Percentiles rank a stretch among this genome's conserved stretches.
These are phyloP conservation scores for Candida insectalens DNA, from an alignment of 805 yeast species.

Conservation along the genomic window DNA sequence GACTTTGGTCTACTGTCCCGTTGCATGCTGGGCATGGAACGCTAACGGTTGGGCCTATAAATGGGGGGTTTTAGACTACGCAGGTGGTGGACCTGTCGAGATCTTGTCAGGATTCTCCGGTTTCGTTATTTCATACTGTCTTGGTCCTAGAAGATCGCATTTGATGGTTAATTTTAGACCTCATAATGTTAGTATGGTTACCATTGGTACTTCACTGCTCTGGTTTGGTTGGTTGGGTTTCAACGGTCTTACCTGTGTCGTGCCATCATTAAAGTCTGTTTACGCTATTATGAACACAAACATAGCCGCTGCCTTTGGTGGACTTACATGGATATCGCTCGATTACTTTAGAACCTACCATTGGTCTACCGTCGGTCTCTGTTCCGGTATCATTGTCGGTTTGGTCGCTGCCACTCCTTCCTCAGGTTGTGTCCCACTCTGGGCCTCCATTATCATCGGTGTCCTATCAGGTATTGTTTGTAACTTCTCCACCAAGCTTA, in stretches of 20 bases:
- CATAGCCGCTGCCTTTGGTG: slow-evolving; percentile 82
- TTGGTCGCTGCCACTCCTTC: slow-evolving; percentile 96
- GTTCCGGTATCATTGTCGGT: slow-evolving; percentile 94
- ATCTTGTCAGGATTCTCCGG: slow-evolving; percentile 88
- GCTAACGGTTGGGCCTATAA: slow-evolving; percentile 85
- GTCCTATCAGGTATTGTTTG: slow-evolving; percentile 73
- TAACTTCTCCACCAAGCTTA: slow-evolving; percentile 83
- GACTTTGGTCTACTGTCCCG: slow-evolving; percentile 86
- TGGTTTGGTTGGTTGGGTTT: slow-evolving; percentile 97
- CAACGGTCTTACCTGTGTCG: slow-evolving; percentile 82
- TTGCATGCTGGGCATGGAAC: slow-evolving; percentile 96
- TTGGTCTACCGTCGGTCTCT: slow-evolving; percentile 91
- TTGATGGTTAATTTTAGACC: slow-evolving; percentile 85
- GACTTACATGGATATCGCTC: slow-evolving; percentile 81
- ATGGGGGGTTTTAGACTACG: slow-evolving; percentile 92
- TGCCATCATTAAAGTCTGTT: slow-evolving; percentile 74
- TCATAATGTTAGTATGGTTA: slow-evolving; percentile 86
- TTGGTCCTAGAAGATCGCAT: slow-evolving; percentile 71
- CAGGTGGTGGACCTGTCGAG: slow-evolving; percentile 98
- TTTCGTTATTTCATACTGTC: slow-evolving; percentile 69
- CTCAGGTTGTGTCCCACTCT: slow-evolving; percentile 81
- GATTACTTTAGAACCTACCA: slow-evolving; percentile 84
- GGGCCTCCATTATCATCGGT: slow-evolving; percentile 86
- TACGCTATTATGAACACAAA: slow-evolving; percentile 91
- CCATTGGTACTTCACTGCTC: slow-evolving; percentile 75